Base-by-base conservation (phyloP, 129 eudicot genomes). In the Rutidosis leptorrhynchoides region DNA sequence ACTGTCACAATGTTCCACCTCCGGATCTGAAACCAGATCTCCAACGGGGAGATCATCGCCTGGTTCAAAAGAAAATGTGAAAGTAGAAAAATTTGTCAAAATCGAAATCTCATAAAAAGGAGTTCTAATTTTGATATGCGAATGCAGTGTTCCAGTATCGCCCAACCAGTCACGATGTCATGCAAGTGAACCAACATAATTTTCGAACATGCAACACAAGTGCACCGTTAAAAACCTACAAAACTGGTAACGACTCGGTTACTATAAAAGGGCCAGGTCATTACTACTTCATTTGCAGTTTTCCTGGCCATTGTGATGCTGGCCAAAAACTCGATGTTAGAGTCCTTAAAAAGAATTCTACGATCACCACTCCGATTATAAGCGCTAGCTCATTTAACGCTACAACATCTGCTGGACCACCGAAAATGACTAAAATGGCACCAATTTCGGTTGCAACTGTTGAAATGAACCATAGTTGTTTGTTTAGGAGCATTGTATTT, bases 251-350 rank as follows among this genome's bases (percentile, higher is more conserved):
- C 37, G 81, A 81, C 68, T 62, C 81, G 3, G 67, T 81, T 63
- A 32, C 40, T 27, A 67, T 82, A 62, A 77, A 46, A 29, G 74
- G 62, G 24, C 75, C 80, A 0, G 87, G 90, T 30, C 83, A 81
- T 60, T 74, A 74, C 73, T 84, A 65, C 78, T 84, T 71, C 58
- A 67, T 73, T 11, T 84, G 82, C 42, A 76, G 87, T 27, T 65
- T 78, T 42, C 82, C 81, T 7, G 82, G 82, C 22, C 87, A 84
- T 20, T 84, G 90, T 55, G 65, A 70, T 14, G 70, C 75, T 0
- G 87, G 90, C 0, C 83, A 80, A 58, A 84, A 84, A 60, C 74
- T 84, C 12, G 82, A 84, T 17, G 62, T 84, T 49, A 59, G 85
- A 62, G 87, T 79, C 29, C 82, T 71, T 2, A 75, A 75, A 24